Evolutionary conservation across 2,329 filamentous ascomycete species (phyloP), one percentile per base, ranked within the genome.

Genomic region (Didymosphaeria variabile): DNA sequence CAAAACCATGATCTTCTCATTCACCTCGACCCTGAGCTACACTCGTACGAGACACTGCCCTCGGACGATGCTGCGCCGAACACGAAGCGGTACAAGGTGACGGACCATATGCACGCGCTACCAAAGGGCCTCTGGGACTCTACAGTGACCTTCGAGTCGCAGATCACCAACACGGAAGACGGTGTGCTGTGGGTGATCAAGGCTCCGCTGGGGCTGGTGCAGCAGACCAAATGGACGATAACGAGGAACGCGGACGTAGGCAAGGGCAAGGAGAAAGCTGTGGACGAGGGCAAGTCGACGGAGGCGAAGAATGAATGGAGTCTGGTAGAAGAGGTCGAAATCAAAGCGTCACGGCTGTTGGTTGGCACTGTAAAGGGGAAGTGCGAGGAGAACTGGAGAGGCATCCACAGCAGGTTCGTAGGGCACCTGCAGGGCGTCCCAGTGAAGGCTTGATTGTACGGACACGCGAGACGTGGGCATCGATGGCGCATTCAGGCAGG

Each of bases 1-100:
- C 74, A 76, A 45, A 72, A 79, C 65, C 77, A 79, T 61, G 76
- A 77, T 58, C 61, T 77, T 36, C 68, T 78, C 26, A 75, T 79
- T 55, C 69, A 68, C 0, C 71, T 79, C 62, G 77, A 79, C 55
- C 76, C 77, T 10, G 77, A 79, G 59, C 67, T 77, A 50, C 63
- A 68, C 1, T 68, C 69, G 62, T 78, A 78, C 66, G 71, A 74
- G 42, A 61, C 60, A 1, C 64, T 74, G 2, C 68, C 74, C 23
- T 40, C 64, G 1, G 66, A 70, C 10, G 38, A 60, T 1, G 55
- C 67, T 1, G 66, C 69, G 5, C 67, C 69, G 15, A 36, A 67
- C 9, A 71, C 76, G 8, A 78, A 78, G 57, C 67, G 73, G 42
- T 79, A 78, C 67, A 73, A 73, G 60, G 70, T 78, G 4, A 78